Base-by-base conservation (phyloP, 2,329 filamentous ascomycete species). In the Exserohilum turcica region DNA sequence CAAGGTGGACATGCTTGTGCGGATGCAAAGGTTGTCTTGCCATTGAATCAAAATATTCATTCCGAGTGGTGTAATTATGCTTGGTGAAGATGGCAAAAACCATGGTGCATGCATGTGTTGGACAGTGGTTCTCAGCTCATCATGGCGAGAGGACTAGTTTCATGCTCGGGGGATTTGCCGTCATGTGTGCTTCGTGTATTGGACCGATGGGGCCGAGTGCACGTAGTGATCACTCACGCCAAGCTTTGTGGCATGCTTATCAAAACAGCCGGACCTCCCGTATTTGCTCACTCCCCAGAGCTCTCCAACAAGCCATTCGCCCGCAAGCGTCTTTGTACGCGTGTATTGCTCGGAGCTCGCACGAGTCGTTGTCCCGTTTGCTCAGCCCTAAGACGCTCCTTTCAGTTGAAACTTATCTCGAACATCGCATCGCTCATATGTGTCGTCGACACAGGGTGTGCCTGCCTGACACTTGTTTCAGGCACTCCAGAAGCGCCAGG, bases 381-480 rank as follows among this genome's bases (percentile, higher is more conserved):
- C 28, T 18, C 27, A 42, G 27, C 35, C 28, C 12, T 42, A 42
- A n/a, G 5, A 42, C 16, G 15, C 16, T 21, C 6, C 13, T 2
- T 10, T 10, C 16, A n/a, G 16, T 35, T 33, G 27, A 50, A 49
- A 50, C 46, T 33, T n/a, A n/a, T 21, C 46, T 45, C 46, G 48
- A 44, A 54, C 51, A 27, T 40, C 40, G 21, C 28, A n/a, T 39
- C 39, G 15, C 12, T 13, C 31, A 29, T 16, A 27, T 44, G 42
- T 29, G 18, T 27, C 37, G 16, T 16, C 32, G 42, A 33, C 31
- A 27, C 50, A 38, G 15, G 50, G 50, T 49, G 40, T 40, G 45
- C 40, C 35, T 44, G 46, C 35, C 51, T 50, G 51, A 54, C 50
- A 54, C 51, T 40, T 43, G 16, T 29, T 15, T 28, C 35, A 36